Percentiles rank a stretch among this genome's conserved stretches.
Conservation (phyloP, 192 early-diverging fungal species). For the Backusella australiensis region DNA sequence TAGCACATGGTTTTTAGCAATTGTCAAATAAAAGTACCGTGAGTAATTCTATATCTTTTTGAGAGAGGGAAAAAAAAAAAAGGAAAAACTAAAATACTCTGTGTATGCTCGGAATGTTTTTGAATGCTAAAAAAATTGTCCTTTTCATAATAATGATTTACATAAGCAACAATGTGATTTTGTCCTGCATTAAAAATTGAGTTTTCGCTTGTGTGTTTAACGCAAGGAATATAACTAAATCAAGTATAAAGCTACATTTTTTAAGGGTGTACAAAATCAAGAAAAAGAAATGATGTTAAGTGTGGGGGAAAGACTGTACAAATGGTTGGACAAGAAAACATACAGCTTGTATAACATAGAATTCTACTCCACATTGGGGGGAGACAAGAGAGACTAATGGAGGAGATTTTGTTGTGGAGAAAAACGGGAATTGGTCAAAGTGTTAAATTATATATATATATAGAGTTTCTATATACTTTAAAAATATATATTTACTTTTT, state of each 20-base stretch:
- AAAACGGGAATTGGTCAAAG: background rate
- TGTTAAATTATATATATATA: background rate
- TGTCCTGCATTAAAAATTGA: background rate
- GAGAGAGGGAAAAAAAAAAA: background rate
- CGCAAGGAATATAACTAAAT: slow-evolving; percentile 3
- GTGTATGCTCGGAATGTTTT: background rate
- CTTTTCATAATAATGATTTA: background rate
- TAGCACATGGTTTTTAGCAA: background rate
- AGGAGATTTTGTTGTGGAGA: background rate
- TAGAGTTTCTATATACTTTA: background rate
- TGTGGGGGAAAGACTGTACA: background rate
- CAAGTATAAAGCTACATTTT: background rate
- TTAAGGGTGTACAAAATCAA: background rate
- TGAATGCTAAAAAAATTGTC: background rate
- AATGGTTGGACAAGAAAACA: background rate
- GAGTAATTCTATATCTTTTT: background rate
- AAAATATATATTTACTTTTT: background rate
- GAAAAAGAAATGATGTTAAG: background rate
- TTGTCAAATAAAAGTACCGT: background rate
- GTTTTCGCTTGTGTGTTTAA: background rate
- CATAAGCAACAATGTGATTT: background rate
- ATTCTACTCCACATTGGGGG: background rate
- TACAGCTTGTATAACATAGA: background rate
- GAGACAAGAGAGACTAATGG: background rate
- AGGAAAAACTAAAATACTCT: background rate